These are phyloP conservation scores for Cryptosporidium tyzzeri DNA, from an alignment of 169 alveolate species.

Conservation along the genomic window DNA sequence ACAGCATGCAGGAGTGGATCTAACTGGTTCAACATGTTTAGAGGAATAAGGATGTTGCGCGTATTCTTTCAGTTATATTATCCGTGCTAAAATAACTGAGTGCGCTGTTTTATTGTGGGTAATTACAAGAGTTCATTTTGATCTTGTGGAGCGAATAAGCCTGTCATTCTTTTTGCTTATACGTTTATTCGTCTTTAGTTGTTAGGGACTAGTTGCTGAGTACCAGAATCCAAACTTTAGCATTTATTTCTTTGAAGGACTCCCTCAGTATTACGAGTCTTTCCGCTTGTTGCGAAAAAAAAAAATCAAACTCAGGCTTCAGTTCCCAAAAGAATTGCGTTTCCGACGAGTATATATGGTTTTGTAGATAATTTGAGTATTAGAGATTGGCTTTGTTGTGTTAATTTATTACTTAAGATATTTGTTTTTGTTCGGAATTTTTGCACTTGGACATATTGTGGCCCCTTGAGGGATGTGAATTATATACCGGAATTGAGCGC, in stretches of 20 bases:
- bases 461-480: background rate
- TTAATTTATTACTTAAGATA: background rate
- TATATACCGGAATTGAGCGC: conserved; percentile 1
- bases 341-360: conserved; percentile 3
- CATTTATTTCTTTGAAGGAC: conserved; percentile 10
- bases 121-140: background rate
- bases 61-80: background rate
- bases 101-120: background rate
- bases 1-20: background rate
- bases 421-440: background rate
- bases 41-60: background rate
- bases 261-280: conserved; percentile 1
- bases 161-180: background rate
- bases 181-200: background rate
- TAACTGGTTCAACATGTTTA: background rate
- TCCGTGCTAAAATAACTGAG: background rate
- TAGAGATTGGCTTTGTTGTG: background rate
- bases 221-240: background rate
- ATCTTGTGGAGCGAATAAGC: background rate
- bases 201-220: background rate
- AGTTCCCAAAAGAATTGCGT: background rate
- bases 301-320: background rate
- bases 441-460: background rate
- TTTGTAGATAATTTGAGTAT: conserved; percentile 1
- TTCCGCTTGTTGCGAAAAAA: background rate